A percentile compares a stretch with the other conserved stretches of the same genome.
phyloP scores from a whole-genome alignment of 2,329 filamentous ascomycete genomes.

The Calonectria pseudoreteaudii region DNA sequence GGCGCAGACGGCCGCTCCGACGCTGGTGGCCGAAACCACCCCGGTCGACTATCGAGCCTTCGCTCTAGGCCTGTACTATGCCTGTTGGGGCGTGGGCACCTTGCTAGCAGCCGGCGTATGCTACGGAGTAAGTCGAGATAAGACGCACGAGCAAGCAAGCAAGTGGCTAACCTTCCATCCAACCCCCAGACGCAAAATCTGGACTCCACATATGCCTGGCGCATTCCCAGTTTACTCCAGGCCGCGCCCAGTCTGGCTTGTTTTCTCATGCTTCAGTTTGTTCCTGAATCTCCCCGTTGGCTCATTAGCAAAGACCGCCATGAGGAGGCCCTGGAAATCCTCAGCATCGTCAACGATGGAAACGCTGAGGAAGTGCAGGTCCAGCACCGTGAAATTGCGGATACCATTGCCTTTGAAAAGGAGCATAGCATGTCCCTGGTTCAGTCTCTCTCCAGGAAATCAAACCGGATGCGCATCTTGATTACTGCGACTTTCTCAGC shows the following conservation, averaged over 20 bases:
- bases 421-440: neutral
- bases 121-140: constrained; percentile 11
- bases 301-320: constrained; percentile 69
- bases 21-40: constrained; percentile 19
- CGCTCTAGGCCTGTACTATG: constrained; percentile 20
- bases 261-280: constrained; percentile 51
- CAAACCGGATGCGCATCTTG: neutral
- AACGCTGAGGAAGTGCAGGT: constrained; percentile 65
- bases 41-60: constrained; percentile 18
- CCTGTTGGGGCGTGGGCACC: constrained; percentile 23
- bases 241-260: neutral
- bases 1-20: constrained; percentile 20
- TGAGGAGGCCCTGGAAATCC: constrained; percentile 60
- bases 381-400: constrained; percentile 63
- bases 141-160: neutral
- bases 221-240: neutral
- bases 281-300: constrained; percentile 71
- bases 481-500: neutral
- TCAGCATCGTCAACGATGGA: constrained; percentile 65
- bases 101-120: constrained; percentile 20
- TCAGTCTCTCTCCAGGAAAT: neutral
- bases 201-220: neutral
- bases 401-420: constrained; percentile 29
- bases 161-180: neutral
- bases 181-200: neutral